Evolutionary conservation across 768 basidiomycete genomes (phyloP), one percentile per base, ranked within the genome.

Genomic region (Suillus weaverae): DNA sequence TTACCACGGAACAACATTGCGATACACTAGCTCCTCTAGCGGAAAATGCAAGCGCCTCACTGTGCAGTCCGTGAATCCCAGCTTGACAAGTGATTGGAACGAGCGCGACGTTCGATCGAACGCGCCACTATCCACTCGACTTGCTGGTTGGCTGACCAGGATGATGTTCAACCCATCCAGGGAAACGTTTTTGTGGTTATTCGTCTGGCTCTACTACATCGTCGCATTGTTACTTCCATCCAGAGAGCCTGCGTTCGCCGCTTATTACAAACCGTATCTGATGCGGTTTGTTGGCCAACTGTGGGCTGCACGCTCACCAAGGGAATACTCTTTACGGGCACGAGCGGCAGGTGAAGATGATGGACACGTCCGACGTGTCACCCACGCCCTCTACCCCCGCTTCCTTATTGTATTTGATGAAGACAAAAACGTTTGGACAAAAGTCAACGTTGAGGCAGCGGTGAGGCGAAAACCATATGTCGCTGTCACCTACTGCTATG

Each of bases 1-100:
- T 4, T 22, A 13, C 9, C 72, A 73, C 8, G 72, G 66, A 3
- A 2, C 13, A 30, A 61, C 57, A 26, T 64, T 71, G 36, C 65
- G 72, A 62, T 73, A 73, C 20, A 64, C 73, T 62, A 75, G 72
- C 30, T 61, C 70, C 10, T 54, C 63, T 26, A 68, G 64, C 5
- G 74, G 72, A 26, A 74, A 32, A 54, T 73, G 74, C 51, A 75
- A 26, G 53, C 62, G 26, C 14, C 72, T 75, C 26, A 0, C 32
- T 13, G 65, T 75, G n/a, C 72, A 75, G 48, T 73, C 68, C 26
- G 65, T 73, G 32, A 64, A 66, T n/a, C 70, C 72, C 9, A 59
- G 4, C 30, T 22, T 5, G 18, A 55, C 0, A 26, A 20, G 9
- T 5, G 18, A 9, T 14, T 61, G 60, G 60, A 10, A 4, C 13